Base-by-base conservation (phyloP, 1,284 basidiomycete species). In the Austropuccinia psidii region DNA sequence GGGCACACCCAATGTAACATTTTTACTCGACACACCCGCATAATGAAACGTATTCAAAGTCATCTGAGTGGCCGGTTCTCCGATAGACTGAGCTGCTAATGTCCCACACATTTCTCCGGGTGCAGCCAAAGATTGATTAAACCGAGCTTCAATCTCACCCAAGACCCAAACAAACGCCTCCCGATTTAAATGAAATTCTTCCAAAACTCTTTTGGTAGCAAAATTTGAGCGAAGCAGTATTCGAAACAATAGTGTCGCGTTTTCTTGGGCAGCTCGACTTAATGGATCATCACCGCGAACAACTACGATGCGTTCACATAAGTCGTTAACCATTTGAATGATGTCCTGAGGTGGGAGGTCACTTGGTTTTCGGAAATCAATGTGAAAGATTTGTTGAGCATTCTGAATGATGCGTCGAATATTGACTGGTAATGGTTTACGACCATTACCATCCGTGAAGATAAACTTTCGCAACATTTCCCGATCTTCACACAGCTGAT, bases 51-150 rank as follows among this genome's bases (percentile, higher is more conserved):
- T 97, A 81, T 97, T 84, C 74, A 97, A 82, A 13, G 93, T 97
- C 94, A 97, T 97, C 83, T 98, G 94, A 1, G 96, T 99, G 1
- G 96, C 96, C 0, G 96, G 96, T 84, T 98, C 96, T 82, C 96
- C 96, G 77, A 98, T 99, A 4, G 93, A 97, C 83, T 98, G 96
- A 0, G 96, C 96, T 43, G 96, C 90, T 17, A 98, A 86, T 0
- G 93, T 98, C 58, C 96, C 96, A 78, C 96, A 98, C 96, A 98
- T 98, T 83, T 98, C 96, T 64, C 95, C 94, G 0, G 96, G 91
- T 79, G 95, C 90, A 29, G 87, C 93, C 1, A 97, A 80, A 1
- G 94, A 91, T 78, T 88, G 88, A 79, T 95, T 94, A 84, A 96
- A 97, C 81, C 93, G 91, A 41, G 90, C 85, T 81, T 98, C 93